Evolutionary conservation across 176 grass and related monocot species (phyloP).

Genomic region (Olyra latifolia): DNA sequence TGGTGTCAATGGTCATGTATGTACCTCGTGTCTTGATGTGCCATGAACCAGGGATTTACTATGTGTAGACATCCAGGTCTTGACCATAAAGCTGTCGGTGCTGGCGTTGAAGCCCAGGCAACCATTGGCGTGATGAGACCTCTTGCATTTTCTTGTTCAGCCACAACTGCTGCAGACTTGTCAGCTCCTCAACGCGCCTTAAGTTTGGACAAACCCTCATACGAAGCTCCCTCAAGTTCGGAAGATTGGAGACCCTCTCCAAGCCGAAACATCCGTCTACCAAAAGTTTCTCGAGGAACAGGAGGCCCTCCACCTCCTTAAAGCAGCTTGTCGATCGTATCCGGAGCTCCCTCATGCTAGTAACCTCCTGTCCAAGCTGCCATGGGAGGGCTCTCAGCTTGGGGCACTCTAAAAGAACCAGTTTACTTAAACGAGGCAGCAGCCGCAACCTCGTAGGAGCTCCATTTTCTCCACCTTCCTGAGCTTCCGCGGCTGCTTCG

Average conservation of each 20-base stretch:
- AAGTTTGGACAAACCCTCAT: not conserved
- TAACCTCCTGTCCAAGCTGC: not conserved
- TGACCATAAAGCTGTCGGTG: not conserved
- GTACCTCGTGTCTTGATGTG: too few species aligned
- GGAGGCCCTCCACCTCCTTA: conserved; percentile 23
- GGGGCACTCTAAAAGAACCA: not conserved
- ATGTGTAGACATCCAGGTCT: not conserved
- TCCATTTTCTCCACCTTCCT: not conserved
- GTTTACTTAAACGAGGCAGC: not conserved
- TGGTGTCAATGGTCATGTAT: too few species aligned
- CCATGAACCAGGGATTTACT: not conserved
- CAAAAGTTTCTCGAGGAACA: not conserved
- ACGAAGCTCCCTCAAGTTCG: not conserved
- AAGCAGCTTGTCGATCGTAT: not conserved
- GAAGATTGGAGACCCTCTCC: conserved; percentile 32
- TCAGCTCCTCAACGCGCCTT: not conserved
- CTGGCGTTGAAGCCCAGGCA: not conserved
- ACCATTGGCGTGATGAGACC: not conserved
- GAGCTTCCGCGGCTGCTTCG: not conserved
- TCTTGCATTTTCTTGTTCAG: not conserved
- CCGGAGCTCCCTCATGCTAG: not conserved
- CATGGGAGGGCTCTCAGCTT: conserved; percentile 29
- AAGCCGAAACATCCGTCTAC: not conserved
- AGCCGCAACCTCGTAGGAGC: not conserved
- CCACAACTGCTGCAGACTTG: not conserved